Conservation (phyloP, 139 green algal species). For the Haematococcus sp. region DNA sequence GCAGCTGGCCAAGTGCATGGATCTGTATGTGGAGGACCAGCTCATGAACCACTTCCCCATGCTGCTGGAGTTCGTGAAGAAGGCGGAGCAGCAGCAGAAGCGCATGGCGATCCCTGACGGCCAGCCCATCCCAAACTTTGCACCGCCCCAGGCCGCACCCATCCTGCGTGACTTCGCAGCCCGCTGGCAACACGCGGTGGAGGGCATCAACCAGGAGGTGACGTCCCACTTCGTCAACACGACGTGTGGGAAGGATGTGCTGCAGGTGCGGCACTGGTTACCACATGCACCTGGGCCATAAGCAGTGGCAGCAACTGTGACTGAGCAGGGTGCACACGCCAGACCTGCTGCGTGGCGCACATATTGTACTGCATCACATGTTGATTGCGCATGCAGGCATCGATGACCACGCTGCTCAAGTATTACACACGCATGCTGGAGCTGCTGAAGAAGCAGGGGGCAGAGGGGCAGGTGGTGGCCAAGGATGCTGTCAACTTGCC, state of each 20-base stretch:
- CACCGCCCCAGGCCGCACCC: constrained; percentile 36
- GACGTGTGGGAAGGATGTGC: constrained; percentile 64
- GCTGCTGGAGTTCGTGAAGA: constrained; percentile 79
- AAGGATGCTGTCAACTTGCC: constrained; percentile 87
- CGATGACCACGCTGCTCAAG: constrained; percentile 91
- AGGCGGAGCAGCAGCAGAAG: constrained; percentile 62
- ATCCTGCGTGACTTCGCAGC: constrained; percentile 46
- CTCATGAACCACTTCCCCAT: constrained; percentile 71
- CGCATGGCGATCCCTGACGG: constrained; percentile 52
- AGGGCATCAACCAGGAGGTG: constrained; percentile 77
- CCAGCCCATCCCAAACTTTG: constrained; percentile 53
- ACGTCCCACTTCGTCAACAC: constrained; percentile 40
- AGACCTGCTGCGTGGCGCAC: too few species aligned
- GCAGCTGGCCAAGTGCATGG: constrained; percentile 67
- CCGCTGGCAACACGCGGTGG: constrained; percentile 76
- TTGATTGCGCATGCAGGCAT: too few species aligned
- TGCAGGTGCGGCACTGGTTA: constrained; percentile 42
- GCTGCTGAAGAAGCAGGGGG: constrained; percentile 77
- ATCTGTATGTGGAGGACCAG: constrained; percentile 84
- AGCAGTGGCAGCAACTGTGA: too few species aligned
- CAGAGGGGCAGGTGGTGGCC: constrained; percentile 60
- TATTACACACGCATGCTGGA: constrained; percentile 95
- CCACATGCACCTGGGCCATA: too few species aligned
- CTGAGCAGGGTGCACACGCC: too few species aligned
- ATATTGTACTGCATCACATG: too few species aligned